A percentile compares a stretch with the other conserved stretches of the same genome.
Conservation (phyloP, 2,329 filamentous ascomycete species). For the Ophiostoma montium region DNA sequence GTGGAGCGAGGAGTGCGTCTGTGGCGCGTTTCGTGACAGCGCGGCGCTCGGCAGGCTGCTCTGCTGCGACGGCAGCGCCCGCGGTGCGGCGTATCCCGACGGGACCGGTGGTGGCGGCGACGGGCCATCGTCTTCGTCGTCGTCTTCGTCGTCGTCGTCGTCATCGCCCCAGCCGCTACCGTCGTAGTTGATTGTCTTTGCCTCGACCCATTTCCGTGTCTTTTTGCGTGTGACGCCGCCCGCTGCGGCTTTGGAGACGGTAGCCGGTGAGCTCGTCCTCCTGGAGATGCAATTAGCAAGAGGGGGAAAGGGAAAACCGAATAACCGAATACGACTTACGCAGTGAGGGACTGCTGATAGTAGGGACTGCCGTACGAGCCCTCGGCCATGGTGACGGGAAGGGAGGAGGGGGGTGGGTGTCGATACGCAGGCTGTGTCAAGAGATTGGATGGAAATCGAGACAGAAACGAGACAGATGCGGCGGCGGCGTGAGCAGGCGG, state of each 20-base stretch:
- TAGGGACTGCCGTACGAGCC: constrained; percentile 19
- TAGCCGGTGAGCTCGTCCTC: constrained; percentile 13
- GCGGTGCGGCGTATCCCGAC: constrained; percentile 8
- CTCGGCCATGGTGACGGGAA: constrained; percentile 13
- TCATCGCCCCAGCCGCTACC: constrained; percentile 86
- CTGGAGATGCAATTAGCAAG: constrained; percentile 11
- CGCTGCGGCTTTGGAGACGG: constrained; percentile 46
- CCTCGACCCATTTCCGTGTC: constrained; percentile 91
- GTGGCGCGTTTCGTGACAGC: constrained; percentile 11
- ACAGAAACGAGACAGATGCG: no score
- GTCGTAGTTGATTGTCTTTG: constrained; percentile 74
- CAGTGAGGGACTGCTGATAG: constrained; percentile 15
- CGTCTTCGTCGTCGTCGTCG: constrained; percentile 46
- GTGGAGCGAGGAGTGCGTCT: constrained; percentile 13
- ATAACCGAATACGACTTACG: neutral
- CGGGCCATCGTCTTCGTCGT: constrained; percentile 18
- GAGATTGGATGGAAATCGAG: neutral
- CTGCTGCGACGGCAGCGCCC: constrained; percentile 1
- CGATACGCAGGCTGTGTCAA: neutral
- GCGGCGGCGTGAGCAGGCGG: no score
- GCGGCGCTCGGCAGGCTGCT: constrained; percentile 1
- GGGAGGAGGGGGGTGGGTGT: neutral
- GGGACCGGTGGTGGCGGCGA: neutral
- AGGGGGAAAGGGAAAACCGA: neutral
- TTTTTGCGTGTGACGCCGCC: constrained; percentile 82